Percentiles rank a stretch among this genome's conserved stretches.
phyloP scores from a whole-genome alignment of 2,329 filamentous ascomycete species.

The Botrytis hyacinthi region DNA sequence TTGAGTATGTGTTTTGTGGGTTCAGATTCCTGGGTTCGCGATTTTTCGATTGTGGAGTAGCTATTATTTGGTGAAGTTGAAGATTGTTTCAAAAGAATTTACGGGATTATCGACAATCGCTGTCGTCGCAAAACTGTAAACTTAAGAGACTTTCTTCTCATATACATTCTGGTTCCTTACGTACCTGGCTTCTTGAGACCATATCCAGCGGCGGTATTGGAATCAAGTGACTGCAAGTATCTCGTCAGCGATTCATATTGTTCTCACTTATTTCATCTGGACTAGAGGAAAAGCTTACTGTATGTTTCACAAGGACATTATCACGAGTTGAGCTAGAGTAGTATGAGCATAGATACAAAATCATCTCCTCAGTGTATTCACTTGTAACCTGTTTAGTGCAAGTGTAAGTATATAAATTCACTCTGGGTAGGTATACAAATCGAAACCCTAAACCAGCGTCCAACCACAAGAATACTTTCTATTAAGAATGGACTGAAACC shows the following conservation, averaged over 20 bases:
- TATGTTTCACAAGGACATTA: neutral
- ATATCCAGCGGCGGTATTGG: neutral
- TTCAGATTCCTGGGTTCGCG: too few species aligned
- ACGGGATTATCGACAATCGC: rapidly evolving
- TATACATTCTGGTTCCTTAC: neutral
- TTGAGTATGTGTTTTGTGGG: too few species aligned
- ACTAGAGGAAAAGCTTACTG: neutral
- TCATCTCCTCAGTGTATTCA: neutral
- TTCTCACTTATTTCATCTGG: neutral
- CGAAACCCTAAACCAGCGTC: neutral
- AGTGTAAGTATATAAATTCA: too few species aligned
- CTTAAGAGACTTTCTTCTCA: neutral
- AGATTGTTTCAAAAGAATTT: neutral
- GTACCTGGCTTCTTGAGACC: rapidly evolving
- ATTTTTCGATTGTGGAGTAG: neutral
- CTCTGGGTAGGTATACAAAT: neutral
- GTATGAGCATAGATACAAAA: neutral
- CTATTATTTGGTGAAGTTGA: neutral
- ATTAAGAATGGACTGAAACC: neutral
- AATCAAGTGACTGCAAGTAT: neutral
- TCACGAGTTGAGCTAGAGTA: too few species aligned
- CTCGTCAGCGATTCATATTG: neutral
- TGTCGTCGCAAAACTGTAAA: rapidly evolving
- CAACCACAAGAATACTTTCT: neutral
- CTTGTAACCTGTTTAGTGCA: neutral